Evolutionary conservation across 2,329 filamentous ascomycete genomes (phyloP), one percentile per base, ranked within the genome.

Genomic region (Apiospora saccharicola): DNA sequence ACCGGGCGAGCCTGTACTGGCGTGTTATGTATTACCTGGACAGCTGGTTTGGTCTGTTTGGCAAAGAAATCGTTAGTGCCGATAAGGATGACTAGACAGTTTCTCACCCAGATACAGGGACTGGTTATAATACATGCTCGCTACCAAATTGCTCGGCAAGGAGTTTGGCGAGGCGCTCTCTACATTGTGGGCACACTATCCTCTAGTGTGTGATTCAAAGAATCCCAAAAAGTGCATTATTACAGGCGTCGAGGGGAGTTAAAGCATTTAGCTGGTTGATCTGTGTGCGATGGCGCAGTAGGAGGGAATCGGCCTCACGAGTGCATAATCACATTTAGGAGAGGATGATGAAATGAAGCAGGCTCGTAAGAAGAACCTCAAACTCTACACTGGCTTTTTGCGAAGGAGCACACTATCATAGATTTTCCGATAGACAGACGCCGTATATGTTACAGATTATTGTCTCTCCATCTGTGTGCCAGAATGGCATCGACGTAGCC

Each of bases 1-100:
- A 89, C 57, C 84, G 84, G 67, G 90, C 90, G 14, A 92, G 90
- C 73, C 81, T 92, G 73, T 92, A 92, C 82, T 92, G 90, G 90
- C 90, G 89, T 80, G 78, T 92, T 61, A 89, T 92, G 76, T 92
- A 88, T 83, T 90, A 86, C 83, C 82, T 92, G 34, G 90, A 92
- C 77, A 83, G 84, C 24, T 86, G 85, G 71, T 90, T 91, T 77
- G 83, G 85, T 4, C 82, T 91, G 51, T 91, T 91, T 78, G 86
- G 86, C 57, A 86, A 89, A 30, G 89, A 91, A 76, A 87, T 91
- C 71, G 84, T 87, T 73, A 86, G 82, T 76, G 84, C 84, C 13
- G 88, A 90, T 74, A 90, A 89, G 83, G 89, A 91, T 72, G 89
- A 91, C 71, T 90, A 79, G 41, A 44, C 26, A 57, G 57, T 41